Conservation (phyloP, 2,329 filamentous ascomycete genomes). For the Zelopaecilomyces penicillatus region DNA sequence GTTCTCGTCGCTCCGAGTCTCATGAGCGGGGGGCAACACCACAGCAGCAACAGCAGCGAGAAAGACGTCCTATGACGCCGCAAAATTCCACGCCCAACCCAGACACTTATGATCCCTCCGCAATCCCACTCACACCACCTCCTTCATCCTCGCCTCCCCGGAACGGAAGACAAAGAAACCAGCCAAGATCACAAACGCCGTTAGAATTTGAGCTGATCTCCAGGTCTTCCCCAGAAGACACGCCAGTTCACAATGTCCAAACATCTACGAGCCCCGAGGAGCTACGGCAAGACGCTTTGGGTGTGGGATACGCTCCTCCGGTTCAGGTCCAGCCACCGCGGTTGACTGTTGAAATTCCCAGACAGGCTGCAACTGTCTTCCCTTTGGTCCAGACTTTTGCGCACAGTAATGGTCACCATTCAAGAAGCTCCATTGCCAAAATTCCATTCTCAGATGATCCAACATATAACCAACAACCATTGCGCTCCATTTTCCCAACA, state of each 20-base stretch:
- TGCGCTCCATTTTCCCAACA: conserved; percentile 67
- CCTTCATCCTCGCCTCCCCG: conserved; percentile 19
- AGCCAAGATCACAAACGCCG: conserved; percentile 23
- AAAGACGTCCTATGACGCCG: conserved; percentile 18
- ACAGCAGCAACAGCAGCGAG: conserved; percentile 29
- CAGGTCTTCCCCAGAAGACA: conserved; percentile 12
- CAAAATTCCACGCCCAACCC: conserved; percentile 2
- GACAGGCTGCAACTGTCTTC: conserved; percentile 42
- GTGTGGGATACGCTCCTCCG: conserved; percentile 1
- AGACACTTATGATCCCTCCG: conserved; percentile 8
- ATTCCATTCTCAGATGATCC: conserved; percentile 33
- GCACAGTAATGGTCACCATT: conserved; percentile 40
- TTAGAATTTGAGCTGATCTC: conserved; percentile 24
- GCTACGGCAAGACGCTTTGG: conserved; percentile 5
- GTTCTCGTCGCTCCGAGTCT: conserved; percentile 29
- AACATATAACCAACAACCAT: conserved; percentile 22
- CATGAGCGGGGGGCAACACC: conserved; percentile 28
- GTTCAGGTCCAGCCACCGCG: conserved; percentile 30
- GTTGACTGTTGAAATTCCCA: conserved; percentile 33
- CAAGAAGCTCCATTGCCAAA: conserved; percentile 51
- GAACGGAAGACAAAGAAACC: conserved; percentile 24
- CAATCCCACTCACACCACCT: conserved; percentile 12
- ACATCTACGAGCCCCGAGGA: conserved; percentile 2
- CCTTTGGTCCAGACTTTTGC: conserved; percentile 43
- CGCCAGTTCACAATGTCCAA: conserved; percentile 9